Evolutionary conservation across 352 stramenopile species (phyloP).

Genomic region (Phytopythium chamaehyphon): DNA sequence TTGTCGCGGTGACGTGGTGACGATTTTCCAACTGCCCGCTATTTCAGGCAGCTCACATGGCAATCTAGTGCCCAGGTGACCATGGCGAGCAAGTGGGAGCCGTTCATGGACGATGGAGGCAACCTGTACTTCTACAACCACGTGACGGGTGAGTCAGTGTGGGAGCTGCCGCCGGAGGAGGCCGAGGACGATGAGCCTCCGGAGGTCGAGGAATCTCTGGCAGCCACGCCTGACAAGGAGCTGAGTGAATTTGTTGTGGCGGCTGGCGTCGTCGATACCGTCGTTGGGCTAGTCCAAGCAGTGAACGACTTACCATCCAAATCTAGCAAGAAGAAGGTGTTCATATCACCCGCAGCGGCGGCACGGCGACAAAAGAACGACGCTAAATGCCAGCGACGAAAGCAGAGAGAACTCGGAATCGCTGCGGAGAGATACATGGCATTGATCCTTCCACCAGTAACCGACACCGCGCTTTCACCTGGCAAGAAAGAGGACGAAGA

Average conservation of each 20-base stretch:
- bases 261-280: conserved; percentile 38
- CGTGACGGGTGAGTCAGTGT: conserved; percentile 58
- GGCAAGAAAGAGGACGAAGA: not conserved
- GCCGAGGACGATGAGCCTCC: conserved; percentile 12
- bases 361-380: conserved; percentile 41
- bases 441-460: conserved; percentile 24
- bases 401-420: conserved; percentile 31
- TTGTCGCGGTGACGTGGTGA: not conserved
- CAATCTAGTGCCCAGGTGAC: not conserved
- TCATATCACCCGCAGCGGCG: conserved; percentile 48
- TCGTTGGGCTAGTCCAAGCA: conserved; percentile 32
- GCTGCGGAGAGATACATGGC: conserved; percentile 35
- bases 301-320: conserved; percentile 18
- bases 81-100: conserved; percentile 39
- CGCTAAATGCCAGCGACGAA: conserved; percentile 31
- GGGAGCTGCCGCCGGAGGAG: conserved; percentile 52
- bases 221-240: conserved; percentile 3
- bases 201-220: not conserved
- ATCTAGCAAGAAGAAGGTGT: conserved; percentile 33
- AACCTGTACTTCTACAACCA: conserved; percentile 80
- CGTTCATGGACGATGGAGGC: conserved; percentile 56
- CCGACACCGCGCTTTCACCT: not conserved
- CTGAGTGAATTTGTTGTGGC: conserved; percentile 37
- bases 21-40: no score
- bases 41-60: no score